These are phyloP conservation scores for Xylaria palmicola DNA, from an alignment of 495 filamentous ascomycete species.

Conservation along the genomic window DNA sequence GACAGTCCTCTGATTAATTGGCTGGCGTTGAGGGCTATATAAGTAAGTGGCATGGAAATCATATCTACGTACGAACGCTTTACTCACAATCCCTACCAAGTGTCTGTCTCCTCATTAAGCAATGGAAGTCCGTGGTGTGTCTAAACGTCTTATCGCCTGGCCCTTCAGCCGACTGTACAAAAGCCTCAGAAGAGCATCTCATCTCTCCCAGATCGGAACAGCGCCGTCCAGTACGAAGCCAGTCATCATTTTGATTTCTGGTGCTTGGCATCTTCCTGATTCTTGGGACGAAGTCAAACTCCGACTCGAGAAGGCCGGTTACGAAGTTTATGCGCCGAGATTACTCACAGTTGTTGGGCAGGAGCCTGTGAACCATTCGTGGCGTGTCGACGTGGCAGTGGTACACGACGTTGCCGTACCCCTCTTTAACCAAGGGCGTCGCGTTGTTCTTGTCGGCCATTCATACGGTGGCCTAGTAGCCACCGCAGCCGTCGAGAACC, in stretches of 20 bases:
- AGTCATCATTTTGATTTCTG: slow-evolving; percentile 39
- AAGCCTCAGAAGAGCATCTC: neutral
- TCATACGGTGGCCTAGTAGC: slow-evolving; percentile 44
- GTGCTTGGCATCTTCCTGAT: slow-evolving; percentile 41
- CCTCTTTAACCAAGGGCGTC: slow-evolving; percentile 21
- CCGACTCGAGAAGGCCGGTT: slow-evolving; percentile 30
- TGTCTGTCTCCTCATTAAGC: neutral
- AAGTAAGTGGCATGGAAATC: too few species aligned
- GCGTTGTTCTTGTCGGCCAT: slow-evolving; percentile 39
- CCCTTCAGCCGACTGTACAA: neutral
- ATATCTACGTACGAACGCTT: too few species aligned
- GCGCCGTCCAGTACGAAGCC: slow-evolving; percentile 18
- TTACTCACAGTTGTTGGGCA: slow-evolving; percentile 25
- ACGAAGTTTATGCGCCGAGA: slow-evolving; percentile 34
- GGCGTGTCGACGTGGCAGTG: slow-evolving; percentile 22
- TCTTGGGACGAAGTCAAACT: slow-evolving; percentile 33
- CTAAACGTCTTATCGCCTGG: neutral
- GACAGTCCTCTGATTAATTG: too few species aligned
- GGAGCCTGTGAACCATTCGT: slow-evolving; percentile 22
- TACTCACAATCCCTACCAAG: too few species aligned
- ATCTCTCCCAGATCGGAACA: neutral
- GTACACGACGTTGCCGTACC: slow-evolving; percentile 22
- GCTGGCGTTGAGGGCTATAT: too few species aligned
- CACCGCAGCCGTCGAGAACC: slow-evolving; percentile 32
- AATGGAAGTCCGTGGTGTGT: neutral